Evolutionary conservation across 2,329 filamentous ascomycete genomes (phyloP).

Genomic region (Bimuria novae-zelandiae): DNA sequence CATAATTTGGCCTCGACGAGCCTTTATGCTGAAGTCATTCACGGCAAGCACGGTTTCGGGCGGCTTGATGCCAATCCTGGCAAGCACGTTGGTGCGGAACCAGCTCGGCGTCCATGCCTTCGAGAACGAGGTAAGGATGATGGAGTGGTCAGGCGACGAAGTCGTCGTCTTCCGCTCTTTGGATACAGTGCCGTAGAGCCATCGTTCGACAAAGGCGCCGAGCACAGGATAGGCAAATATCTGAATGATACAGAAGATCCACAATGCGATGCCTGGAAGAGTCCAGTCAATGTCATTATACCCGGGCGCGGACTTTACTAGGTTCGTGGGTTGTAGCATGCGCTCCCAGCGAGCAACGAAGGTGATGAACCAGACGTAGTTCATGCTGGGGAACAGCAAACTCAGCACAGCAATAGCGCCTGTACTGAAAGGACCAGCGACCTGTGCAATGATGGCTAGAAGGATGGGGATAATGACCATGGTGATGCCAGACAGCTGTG

Average conservation of each 20-base stretch:
- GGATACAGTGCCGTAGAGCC: slow-evolving; percentile 75
- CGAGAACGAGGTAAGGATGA: slow-evolving; percentile 73
- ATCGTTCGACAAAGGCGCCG: slow-evolving; percentile 73
- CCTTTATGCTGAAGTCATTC: slow-evolving; percentile 70
- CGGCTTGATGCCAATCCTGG: slow-evolving; percentile 53
- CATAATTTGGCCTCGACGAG: slow-evolving; percentile 79
- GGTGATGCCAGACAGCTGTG: slow-evolving; percentile 84
- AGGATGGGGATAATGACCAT: slow-evolving; percentile 74
- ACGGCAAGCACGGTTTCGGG: slow-evolving; percentile 78
- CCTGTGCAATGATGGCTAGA: slow-evolving; percentile 81
- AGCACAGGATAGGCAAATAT: slow-evolving; percentile 77
- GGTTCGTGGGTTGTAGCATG: slow-evolving; percentile 61
- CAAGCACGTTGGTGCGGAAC: slow-evolving; percentile 57
- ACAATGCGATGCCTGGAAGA: slow-evolving; percentile 75
- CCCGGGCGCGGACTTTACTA: slow-evolving; percentile 64
- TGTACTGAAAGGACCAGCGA: slow-evolving; percentile 66
- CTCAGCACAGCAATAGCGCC: slow-evolving; percentile 71
- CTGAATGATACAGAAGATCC: slow-evolving; percentile 77
- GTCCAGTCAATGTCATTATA: slow-evolving; percentile 56
- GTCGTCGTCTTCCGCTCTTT: slow-evolving; percentile 52
- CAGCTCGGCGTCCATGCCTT: slow-evolving; percentile 76
- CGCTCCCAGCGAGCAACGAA: slow-evolving; percentile 78
- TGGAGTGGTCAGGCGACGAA: slow-evolving; percentile 55
- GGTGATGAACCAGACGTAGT: slow-evolving; percentile 82
- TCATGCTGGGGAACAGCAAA: slow-evolving; percentile 83